phyloP scores from a whole-genome alignment of 1,284 basidiomycete genomes.

The Irpex sp. region DNA sequence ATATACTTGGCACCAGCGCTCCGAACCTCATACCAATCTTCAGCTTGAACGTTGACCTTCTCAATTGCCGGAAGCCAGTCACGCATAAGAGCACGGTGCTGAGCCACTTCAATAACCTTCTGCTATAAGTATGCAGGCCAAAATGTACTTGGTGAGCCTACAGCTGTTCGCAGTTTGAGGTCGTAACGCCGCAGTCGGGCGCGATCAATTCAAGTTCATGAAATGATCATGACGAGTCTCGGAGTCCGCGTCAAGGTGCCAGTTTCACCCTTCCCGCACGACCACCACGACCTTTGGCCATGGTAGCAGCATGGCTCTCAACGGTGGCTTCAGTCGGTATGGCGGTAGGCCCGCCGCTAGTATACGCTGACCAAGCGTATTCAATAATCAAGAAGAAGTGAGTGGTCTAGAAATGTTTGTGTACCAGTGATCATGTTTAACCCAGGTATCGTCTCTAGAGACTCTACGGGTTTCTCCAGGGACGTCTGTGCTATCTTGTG shows the following conservation, averaged over 20 bases:
- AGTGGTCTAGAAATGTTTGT: slow-evolving; percentile 23
- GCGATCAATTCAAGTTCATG: too few relatives aligned
- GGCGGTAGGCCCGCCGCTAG: slow-evolving; percentile 81
- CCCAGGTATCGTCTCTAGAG: slow-evolving; percentile 56
- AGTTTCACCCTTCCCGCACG: neutral
- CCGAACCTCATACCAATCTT: too few relatives aligned
- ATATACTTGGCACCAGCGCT: too few relatives aligned
- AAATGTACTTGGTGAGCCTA: too few relatives aligned
- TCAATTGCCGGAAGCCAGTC: too few relatives aligned
- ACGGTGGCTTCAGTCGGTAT: slow-evolving; percentile 70
- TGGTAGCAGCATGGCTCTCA: slow-evolving; percentile 58
- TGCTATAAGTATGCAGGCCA: too few relatives aligned
- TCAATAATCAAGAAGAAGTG: slow-evolving; percentile 81
- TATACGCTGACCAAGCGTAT: slow-evolving; percentile 83
- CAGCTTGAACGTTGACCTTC: too few relatives aligned
- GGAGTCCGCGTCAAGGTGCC: neutral
- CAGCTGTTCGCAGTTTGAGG: too few relatives aligned
- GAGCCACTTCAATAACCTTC: too few relatives aligned
- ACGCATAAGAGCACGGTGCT: too few relatives aligned
- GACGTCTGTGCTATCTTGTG: slow-evolving; percentile 87
- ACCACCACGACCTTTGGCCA: slow-evolving; percentile 5
- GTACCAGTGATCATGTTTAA: slow-evolving; percentile 21
- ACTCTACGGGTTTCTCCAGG: slow-evolving; percentile 86
- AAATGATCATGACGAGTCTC: neutral
- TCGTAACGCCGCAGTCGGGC: too few relatives aligned